Base-by-base conservation (phyloP, 2,329 filamentous ascomycete genomes). In the Trichophyton rubrum region DNA sequence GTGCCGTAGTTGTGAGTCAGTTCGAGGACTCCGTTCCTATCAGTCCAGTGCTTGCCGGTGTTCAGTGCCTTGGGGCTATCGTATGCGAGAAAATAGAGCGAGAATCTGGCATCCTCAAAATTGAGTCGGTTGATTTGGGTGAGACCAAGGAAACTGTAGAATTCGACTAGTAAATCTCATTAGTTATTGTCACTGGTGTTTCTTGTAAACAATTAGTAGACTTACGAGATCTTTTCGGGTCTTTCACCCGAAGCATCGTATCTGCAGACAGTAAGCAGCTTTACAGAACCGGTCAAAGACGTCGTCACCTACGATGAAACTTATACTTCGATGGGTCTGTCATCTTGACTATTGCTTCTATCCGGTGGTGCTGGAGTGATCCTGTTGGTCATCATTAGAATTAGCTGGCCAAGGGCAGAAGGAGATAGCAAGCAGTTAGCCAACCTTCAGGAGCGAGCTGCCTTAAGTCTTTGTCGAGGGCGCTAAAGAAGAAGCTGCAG, bases 71-170 rank as follows among this genome's bases (percentile, higher is more conserved):
- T 79, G 8, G 89, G 83, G 35, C 84, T 82, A 71, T 96, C 87
- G 76, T 95, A 97, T 62, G 86, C 90, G 62, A 99, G 81, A 77
- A 97, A 97, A 80, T 97, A 97, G 30, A 96, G 84, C 69, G 93
- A 89, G 74, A 97, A 97, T 71, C 95, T 96, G 74, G 84, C 84
- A 62, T 96, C 90, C 13, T 91, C 88, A 70, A 90, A 88, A 64
- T 87, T 79, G 55, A 93, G 80, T 76, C 91, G 88, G 70, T 89
- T 85, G 73, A 97, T 82, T 64, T 90, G 76, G 70, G 81, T 90
- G 82, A 97, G 85, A 68, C 93, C 93, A 17, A 99, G 82, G 73
- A 90, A 88, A 72, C 96, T 86, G 75, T 97, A 99, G 76, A 95
- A 99, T 67, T 92, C 88, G 74, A 97, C 85, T 82, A 71, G 70